These are phyloP conservation scores for Mrakia gelida DNA, from an alignment of 768 basidiomycete species.

Conservation along the genomic window DNA sequence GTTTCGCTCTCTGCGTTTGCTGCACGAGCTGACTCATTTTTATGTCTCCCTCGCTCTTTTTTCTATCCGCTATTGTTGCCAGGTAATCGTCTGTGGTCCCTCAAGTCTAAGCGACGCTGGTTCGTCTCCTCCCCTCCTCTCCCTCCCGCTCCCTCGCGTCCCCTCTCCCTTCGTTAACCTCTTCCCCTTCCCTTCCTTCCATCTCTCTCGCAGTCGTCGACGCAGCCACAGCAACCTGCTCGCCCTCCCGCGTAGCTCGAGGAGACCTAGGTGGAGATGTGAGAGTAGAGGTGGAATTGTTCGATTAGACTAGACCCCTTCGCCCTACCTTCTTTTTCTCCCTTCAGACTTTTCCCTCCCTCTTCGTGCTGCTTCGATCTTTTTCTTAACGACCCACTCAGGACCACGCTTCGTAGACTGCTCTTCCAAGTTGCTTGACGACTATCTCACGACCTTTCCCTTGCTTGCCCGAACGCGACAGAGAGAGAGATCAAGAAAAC, in stretches of 20 bases:
- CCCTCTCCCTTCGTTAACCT: no score
- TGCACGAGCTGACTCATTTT: no score
- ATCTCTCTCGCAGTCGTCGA: neutral
- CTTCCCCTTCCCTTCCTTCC: neutral
- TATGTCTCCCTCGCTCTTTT: neutral
- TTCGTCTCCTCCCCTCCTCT: neutral
- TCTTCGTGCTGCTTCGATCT: no score
- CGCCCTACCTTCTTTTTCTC: neutral
- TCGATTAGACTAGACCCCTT: neutral
- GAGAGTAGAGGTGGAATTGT: conserved; percentile 10
- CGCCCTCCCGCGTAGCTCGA: neutral
- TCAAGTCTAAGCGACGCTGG: neutral
- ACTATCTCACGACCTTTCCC: no score
- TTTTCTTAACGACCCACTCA: neutral
- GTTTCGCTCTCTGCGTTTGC: no score
- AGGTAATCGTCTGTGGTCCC: conserved; percentile 13
- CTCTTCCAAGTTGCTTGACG: no score
- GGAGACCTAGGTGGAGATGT: conserved; percentile 18
- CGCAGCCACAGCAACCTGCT: neutral
- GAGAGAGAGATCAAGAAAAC: no score
- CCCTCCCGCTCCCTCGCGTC: neutral
- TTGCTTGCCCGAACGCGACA: no score
- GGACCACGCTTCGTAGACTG: no score
- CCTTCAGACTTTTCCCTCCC: neutral
- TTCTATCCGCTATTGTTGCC: no score